Percentiles rank a stretch among this genome's conserved stretches.
Conservation (phyloP, 495 filamentous ascomycete species). For the Xylaria telfairii region DNA sequence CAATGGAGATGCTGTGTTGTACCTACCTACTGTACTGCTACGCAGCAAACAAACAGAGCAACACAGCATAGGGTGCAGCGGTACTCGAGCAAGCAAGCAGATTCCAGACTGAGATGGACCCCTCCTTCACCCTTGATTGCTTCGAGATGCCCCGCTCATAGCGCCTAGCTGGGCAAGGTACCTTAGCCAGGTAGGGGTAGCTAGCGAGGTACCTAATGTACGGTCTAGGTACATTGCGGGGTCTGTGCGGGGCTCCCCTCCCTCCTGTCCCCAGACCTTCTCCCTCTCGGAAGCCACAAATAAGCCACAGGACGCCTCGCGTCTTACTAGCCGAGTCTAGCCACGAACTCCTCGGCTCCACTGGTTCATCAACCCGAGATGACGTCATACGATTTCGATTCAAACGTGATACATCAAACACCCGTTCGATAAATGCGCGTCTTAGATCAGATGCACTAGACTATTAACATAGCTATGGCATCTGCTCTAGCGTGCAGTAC, state of each 20-base stretch:
- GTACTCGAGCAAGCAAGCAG: background rate
- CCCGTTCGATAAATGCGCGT: too few species aligned
- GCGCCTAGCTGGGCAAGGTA: background rate
- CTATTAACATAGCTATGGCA: background rate
- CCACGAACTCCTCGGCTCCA: background rate
- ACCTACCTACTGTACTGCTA: background rate
- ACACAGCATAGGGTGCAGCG: too few species aligned
- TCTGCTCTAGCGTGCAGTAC: background rate
- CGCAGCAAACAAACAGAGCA: too few species aligned
- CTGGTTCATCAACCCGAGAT: background rate
- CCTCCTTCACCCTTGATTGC: conserved; percentile 12
- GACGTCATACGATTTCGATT: background rate
- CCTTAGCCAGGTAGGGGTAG: background rate
- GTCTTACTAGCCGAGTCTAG: background rate
- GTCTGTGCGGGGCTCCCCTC: background rate
- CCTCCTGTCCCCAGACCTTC: too few species aligned
- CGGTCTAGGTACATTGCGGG: background rate
- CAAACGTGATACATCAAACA: too few species aligned
- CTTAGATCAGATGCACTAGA: background rate
- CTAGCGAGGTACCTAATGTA: too few species aligned
- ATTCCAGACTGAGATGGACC: conserved; percentile 12
- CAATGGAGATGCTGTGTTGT: background rate
- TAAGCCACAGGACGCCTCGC: background rate
- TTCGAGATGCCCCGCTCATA: conserved; percentile 3
- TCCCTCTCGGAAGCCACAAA: conserved; percentile 3